These are phyloP conservation scores for Allium fistulosum DNA, from an alignment of 106 monocot genomes.

Conservation along the genomic window DNA sequence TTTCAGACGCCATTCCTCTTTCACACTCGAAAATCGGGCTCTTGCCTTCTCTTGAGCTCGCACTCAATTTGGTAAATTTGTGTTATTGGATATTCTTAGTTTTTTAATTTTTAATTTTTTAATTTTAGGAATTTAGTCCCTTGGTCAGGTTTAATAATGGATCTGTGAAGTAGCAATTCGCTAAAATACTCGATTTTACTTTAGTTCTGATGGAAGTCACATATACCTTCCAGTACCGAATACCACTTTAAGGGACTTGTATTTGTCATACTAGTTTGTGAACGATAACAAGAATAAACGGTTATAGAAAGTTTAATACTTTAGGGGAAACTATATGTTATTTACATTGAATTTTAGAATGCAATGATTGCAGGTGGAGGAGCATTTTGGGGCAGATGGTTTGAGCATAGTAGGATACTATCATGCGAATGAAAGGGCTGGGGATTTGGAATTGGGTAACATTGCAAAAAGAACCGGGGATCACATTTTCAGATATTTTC, in stretches of 20 bases:
- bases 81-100: neutral
- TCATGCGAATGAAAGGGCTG: conserved; percentile 76
- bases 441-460: conserved; percentile 51
- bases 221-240: too few species aligned
- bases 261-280: too few species aligned
- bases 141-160: too few species aligned
- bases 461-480: conserved; percentile 84
- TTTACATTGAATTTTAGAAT: too few species aligned
- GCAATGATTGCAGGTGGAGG: conserved; percentile 50
- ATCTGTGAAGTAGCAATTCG: too few species aligned
- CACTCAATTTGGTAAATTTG: conserved; percentile 58
- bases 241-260: too few species aligned
- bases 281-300: too few species aligned
- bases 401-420: conserved; percentile 84
- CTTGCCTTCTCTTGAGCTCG: conserved; percentile 87
- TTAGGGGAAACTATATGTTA: too few species aligned
- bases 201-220: too few species aligned
- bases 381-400: conserved; percentile 53
- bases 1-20: conserved; percentile 76
- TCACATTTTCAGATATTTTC: conserved; percentile 80
- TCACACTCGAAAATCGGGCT: conserved; percentile 74
- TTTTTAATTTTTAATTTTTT: neutral
- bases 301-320: too few species aligned
- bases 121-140: too few species aligned
- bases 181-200: too few species aligned